Conservation (phyloP, 805 yeast species). For the Lipomyces spencermartinsiae region DNA sequence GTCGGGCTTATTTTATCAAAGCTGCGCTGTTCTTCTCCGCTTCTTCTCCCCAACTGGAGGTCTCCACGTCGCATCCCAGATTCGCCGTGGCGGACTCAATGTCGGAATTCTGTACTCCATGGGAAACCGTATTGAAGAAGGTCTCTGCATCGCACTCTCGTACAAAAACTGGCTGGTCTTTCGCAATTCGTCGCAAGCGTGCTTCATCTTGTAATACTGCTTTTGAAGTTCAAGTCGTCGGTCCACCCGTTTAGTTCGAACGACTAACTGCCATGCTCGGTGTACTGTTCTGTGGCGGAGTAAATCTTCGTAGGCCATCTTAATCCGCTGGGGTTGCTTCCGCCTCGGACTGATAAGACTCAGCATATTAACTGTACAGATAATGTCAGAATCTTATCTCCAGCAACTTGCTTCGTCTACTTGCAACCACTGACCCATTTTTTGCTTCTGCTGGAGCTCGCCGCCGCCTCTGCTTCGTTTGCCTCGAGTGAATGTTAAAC, state of each 20-base stretch:
- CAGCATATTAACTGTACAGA: slow-evolving; percentile 60
- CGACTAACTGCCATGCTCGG: slow-evolving; percentile 77
- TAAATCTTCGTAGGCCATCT: slow-evolving; percentile 77
- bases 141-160: slow-evolving; percentile 59
- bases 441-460: slow-evolving; percentile 42
- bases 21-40: not conserved
- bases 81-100: slow-evolving; percentile 79
- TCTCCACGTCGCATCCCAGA: slow-evolving; percentile 68
- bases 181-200: slow-evolving; percentile 74
- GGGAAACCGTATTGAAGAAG: slow-evolving; percentile 68
- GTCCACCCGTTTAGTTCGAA: slow-evolving; percentile 57
- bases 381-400: slow-evolving; percentile 48
- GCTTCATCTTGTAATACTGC: slow-evolving; percentile 69
- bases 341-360: slow-evolving; percentile 85
- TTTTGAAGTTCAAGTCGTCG: slow-evolving; percentile 47
- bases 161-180: slow-evolving; percentile 57
- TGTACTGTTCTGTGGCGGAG: slow-evolving; percentile 82
- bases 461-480: slow-evolving; percentile 56
- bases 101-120: slow-evolving; percentile 87
- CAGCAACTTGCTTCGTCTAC: not conserved
- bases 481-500: slow-evolving; percentile 51
- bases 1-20: not conserved
- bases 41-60: slow-evolving; percentile 28
- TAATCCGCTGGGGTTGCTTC: slow-evolving; percentile 84
- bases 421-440: slow-evolving; percentile 19